Conservation (phyloP, 108 stramenopile genomes). For the Stephanodiscus minutulus region DNA sequence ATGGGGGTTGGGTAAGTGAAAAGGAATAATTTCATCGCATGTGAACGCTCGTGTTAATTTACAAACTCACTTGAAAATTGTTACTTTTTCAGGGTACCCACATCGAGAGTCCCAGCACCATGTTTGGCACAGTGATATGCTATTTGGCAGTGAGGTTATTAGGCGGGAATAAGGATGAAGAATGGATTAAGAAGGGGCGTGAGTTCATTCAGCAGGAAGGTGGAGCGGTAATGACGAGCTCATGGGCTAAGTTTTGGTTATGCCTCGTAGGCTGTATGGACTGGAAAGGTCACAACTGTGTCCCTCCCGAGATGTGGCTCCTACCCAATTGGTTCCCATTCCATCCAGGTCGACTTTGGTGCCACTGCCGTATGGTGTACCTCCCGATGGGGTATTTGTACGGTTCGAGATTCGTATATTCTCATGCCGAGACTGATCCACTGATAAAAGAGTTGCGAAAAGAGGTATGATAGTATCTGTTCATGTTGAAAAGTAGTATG, state of each 20-base stretch:
- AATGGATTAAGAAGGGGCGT: constrained; percentile 52
- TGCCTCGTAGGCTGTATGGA: constrained; percentile 95
- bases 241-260: constrained; percentile 98
- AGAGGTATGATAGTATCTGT: constrained; percentile 41
- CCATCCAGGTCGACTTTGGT: constrained; percentile 98
- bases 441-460: constrained; percentile 69
- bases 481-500: background rate
- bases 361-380: constrained; percentile 99
- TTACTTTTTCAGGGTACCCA: constrained; percentile 77
- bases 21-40: no score
- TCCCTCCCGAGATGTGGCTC: constrained; percentile 98
- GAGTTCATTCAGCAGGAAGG: constrained; percentile 87
- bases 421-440: constrained; percentile 75
- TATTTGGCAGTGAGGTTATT: constrained; percentile 92
- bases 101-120: constrained; percentile 95
- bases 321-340: constrained; percentile 98
- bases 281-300: constrained; percentile 92
- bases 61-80: no score
- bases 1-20: constrained; percentile 89
- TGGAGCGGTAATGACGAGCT: constrained; percentile 90
- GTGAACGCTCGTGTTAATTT: no score
- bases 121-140: constrained; percentile 94
- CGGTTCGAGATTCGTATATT: constrained; percentile 77
- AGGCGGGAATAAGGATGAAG: constrained; percentile 71
- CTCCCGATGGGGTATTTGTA: constrained; percentile 97